Conservation (phyloP, 2,329 filamentous ascomycete genomes). For the Bipolaris victoriae region DNA sequence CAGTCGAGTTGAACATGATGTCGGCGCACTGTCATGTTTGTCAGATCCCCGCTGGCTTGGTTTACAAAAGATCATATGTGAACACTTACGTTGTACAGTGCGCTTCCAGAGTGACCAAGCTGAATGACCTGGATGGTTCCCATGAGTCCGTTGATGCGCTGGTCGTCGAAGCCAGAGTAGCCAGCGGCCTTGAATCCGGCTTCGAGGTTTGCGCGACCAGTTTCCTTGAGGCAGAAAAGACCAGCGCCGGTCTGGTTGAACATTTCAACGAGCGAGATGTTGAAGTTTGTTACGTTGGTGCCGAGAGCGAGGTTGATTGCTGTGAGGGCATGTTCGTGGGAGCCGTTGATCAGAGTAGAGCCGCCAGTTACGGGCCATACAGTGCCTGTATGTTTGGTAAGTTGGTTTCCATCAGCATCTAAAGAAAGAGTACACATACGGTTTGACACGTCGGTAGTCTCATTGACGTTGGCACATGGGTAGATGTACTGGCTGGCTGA, state of each 20-base stretch:
- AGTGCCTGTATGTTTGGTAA: slow-evolving; percentile 19
- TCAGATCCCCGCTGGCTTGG: too few species aligned
- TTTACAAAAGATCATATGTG: too few species aligned
- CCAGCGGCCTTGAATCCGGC: slow-evolving; percentile 33
- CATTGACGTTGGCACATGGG: slow-evolving; percentile 52
- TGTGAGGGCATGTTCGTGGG: slow-evolving; percentile 54
- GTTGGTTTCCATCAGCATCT: background rate
- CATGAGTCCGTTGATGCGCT: slow-evolving; percentile 47
- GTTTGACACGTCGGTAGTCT: slow-evolving; percentile 48
- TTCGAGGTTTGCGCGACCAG: slow-evolving; percentile 35
- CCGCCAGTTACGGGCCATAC: slow-evolving; percentile 55
- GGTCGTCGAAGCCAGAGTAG: slow-evolving; percentile 25
- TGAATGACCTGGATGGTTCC: slow-evolving; percentile 56
- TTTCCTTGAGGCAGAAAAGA: slow-evolving; percentile 53
- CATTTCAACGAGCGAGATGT: slow-evolving; percentile 51
- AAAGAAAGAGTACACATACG: slow-evolving; percentile 37
- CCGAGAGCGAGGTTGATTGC: slow-evolving; percentile 57
- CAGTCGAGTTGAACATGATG: slow-evolving; percentile 51
- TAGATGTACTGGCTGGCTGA: slow-evolving; percentile 49
- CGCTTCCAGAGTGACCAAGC: slow-evolving; percentile 48
- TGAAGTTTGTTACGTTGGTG: slow-evolving; percentile 52
- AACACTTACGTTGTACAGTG: slow-evolving; percentile 53
- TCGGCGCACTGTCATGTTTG: slow-evolving; percentile 50
- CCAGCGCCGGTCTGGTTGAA: slow-evolving; percentile 59
- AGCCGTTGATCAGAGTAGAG: slow-evolving; percentile 49